phyloP scores from a whole-genome alignment of 805 yeast species.

The Martiniozyma abietophila region DNA sequence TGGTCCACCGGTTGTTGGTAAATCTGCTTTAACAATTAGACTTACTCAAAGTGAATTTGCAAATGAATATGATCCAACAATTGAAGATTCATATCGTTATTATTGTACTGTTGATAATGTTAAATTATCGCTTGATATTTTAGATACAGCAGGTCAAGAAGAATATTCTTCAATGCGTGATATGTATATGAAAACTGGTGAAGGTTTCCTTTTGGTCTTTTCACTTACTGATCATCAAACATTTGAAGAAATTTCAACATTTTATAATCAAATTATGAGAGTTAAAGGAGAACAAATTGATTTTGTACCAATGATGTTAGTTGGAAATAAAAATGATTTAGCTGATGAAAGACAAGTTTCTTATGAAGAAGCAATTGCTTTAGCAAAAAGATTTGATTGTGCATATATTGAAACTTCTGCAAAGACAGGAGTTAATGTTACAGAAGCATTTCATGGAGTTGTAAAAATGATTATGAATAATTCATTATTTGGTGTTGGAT shows the following conservation, averaged over 20 bases:
- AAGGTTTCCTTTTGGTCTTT: constrained; percentile 85
- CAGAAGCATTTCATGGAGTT: constrained; percentile 27
- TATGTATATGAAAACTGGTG: constrained; percentile 93
- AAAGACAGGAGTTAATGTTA: constrained; percentile 78
- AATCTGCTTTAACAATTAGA: constrained; percentile 91
- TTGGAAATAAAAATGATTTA: constrained; percentile 71
- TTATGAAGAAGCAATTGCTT: constrained; percentile 44
- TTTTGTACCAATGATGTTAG: constrained; percentile 64
- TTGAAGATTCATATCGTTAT: constrained; percentile 86
- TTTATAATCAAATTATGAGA: constrained; percentile 41
- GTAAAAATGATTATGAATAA: constrained; percentile 26
- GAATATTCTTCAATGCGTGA: constrained; percentile 92
- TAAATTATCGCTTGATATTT: constrained; percentile 70
- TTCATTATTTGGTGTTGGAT: constrained; percentile 19
- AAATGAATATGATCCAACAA: constrained; percentile 97
- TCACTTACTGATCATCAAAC: constrained; percentile 79
- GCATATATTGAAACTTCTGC: constrained; percentile 90
- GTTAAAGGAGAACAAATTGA: constrained; percentile 40
- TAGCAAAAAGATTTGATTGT: constrained; percentile 59
- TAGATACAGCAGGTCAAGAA: constrained; percentile 98
- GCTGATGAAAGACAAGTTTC: constrained; percentile 55
- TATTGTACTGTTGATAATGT: constrained; percentile 77
- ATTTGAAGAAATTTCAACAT: constrained; percentile 74
- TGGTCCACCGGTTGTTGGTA: constrained; percentile 99
- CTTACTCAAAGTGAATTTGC: constrained; percentile 91